Conservation (phyloP, 2,329 filamentous ascomycete species). For the Fusarium foetens region DNA sequence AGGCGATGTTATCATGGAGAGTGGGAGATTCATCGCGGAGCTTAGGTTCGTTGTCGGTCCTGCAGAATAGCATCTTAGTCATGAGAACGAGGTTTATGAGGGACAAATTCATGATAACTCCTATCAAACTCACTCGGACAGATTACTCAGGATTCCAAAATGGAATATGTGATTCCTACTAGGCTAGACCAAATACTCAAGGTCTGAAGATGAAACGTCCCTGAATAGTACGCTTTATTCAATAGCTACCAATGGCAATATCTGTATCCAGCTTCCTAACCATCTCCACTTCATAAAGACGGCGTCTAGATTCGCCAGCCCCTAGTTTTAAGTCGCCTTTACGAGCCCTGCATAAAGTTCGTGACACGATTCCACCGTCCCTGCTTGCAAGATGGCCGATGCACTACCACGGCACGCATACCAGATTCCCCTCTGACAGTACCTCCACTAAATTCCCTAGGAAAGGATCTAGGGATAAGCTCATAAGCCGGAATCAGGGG, state of each 20-base stretch:
- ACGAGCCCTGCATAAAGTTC: neutral
- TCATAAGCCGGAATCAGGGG: neutral
- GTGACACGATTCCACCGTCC: neutral
- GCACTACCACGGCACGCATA: neutral
- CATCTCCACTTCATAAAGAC: neutral
- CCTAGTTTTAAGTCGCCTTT: neutral
- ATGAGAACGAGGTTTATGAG: accelerated
- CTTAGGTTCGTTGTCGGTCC: neutral
- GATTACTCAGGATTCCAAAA: accelerated
- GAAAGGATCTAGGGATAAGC: conserved; percentile 7
- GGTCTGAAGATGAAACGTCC: neutral
- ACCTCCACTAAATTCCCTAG: neutral
- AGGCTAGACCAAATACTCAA: too few relatives aligned
- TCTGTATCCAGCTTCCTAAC: neutral
- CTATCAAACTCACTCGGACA: neutral
- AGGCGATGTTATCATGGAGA: neutral
- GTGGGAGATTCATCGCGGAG: neutral
- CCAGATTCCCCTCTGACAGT: neutral
- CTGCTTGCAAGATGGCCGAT: neutral
- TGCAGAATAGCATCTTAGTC: accelerated
- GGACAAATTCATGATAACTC: accelerated
- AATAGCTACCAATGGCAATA: neutral
- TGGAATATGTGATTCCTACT: neutral
- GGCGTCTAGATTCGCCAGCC: neutral
- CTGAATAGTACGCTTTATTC: neutral